phyloP scores from a whole-genome alignment of 495 filamentous ascomycete genomes.

The Aspergillus coremiiformis region DNA sequence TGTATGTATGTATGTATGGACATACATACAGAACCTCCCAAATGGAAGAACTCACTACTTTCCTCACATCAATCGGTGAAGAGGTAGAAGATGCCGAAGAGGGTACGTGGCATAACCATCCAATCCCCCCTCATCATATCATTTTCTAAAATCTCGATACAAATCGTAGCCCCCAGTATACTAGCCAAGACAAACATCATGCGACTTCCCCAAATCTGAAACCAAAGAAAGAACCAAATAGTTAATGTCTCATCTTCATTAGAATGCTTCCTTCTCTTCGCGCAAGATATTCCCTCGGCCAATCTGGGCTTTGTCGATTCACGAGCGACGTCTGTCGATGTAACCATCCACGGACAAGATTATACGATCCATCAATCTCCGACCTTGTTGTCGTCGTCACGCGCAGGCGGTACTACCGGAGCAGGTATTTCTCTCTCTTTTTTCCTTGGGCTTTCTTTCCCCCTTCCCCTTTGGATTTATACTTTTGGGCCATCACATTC shows the following conservation, averaged over 20 bases:
- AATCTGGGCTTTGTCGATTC: slow-evolving; percentile 82
- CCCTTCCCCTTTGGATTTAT: slow-evolving; percentile 1
- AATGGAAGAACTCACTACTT: slow-evolving; percentile 10
- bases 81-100: slow-evolving; percentile 45
- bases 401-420: slow-evolving; percentile 81
- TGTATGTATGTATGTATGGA: neutral
- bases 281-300: slow-evolving; percentile 62
- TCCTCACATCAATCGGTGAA: slow-evolving; percentile 13
- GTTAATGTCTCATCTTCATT: neutral
- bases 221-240: neutral
- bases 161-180: neutral
- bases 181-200: neutral
- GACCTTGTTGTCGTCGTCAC: slow-evolving; percentile 65
- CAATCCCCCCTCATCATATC: too few species aligned
- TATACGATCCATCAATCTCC: slow-evolving; percentile 82
- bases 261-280: slow-evolving; percentile 87
- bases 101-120: slow-evolving; percentile 41
- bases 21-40: neutral
- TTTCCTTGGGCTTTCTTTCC: neutral
- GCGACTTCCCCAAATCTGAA: neutral
- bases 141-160: too few species aligned
- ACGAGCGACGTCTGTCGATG: slow-evolving; percentile 53
- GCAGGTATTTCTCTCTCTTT: slow-evolving; percentile 55
- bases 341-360: slow-evolving; percentile 62
- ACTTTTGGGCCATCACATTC: neutral